Base-by-base conservation (phyloP, 371 early-diverging fungal species). In the Zychaea mexicana region DNA sequence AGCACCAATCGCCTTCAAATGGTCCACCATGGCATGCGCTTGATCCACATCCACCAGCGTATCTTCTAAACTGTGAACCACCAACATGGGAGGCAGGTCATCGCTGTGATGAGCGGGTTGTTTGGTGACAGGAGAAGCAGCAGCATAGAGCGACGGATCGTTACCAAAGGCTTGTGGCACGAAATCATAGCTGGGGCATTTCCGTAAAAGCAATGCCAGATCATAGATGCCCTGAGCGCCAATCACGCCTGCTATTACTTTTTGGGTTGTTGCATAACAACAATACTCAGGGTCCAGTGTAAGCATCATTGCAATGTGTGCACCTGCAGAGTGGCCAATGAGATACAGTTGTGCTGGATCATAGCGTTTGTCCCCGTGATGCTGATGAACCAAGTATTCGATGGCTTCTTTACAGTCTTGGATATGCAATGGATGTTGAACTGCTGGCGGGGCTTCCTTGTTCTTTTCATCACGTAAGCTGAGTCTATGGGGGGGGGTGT, bases 321-420 rank as follows among this genome's bases (percentile, higher is more conserved):
- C 94, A 27, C 94, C 96, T 0, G 90, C 92, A n/a, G 92, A 92
- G 66, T 95, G 94, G 2, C 96, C 96, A 1, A 86, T 73, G 2
- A 95, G 72, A 59, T 78, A 85, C 3, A 91, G 73, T 4, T 65
- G 65, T 9, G 73, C 55, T 2, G 72, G 71, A 54, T 83, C 82
- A 19, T 77, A 81, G 3, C 54, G 58, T 2, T 58, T 45, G 15
- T 38, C 27, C 17, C 32, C 15, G 10, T 68, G 62, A 3, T 66
- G 57, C 9, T 58, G 17, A 13, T 64, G 53, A 28, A 66, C 61
- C 10, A 92, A 68, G 60, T 77, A 86, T 15, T 68, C 65, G 0
- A 90, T 63, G 0, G 88, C 87, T 2, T 72, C 60, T 3, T 80
- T 81, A 0, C 77, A 78, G 69, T 91, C 92, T 6, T 76, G 27